phyloP scores from a whole-genome alignment of 2,329 filamentous ascomycete genomes.

The Hypoxylon sp. region DNA sequence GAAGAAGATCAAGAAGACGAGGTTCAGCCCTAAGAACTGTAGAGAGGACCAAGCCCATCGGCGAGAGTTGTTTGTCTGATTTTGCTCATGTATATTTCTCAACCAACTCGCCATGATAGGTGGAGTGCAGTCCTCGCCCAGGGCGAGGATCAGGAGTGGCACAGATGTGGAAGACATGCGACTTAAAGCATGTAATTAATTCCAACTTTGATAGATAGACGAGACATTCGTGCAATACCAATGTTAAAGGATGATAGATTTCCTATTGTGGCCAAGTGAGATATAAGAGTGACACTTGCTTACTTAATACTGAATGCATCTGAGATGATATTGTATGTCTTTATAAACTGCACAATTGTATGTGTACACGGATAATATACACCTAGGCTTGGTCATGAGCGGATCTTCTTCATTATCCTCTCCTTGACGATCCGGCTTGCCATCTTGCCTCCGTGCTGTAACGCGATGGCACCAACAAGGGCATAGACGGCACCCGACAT shows the following conservation, averaged over 20 bases:
- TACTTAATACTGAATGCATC: slow-evolving; percentile 12
- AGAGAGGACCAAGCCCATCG: too few relatives aligned
- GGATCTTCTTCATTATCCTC: slow-evolving; percentile 70
- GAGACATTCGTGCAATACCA: not conserved
- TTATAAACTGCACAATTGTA: slow-evolving; percentile 42
- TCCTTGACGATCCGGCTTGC: slow-evolving; percentile 82
- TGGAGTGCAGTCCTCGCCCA: too few relatives aligned
- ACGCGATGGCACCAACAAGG: slow-evolving; percentile 87
- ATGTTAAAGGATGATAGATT: not conserved
- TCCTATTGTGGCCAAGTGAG: not conserved
- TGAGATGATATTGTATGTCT: slow-evolving; percentile 35
- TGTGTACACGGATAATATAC: slow-evolving; percentile 45
- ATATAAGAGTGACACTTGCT: not conserved
- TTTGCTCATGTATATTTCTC: too few relatives aligned
- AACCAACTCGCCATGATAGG: too few relatives aligned
- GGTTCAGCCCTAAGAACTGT: too few relatives aligned
- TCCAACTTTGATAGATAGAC: too few relatives aligned
- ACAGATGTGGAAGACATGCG: too few relatives aligned
- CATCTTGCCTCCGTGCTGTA: slow-evolving; percentile 85
- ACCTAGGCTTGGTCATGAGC: slow-evolving; percentile 18
- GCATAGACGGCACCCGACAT: slow-evolving; percentile 83
- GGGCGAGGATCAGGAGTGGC: too few relatives aligned
- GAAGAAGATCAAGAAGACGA: too few relatives aligned
- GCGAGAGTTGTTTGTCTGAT: too few relatives aligned
- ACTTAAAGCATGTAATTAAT: too few relatives aligned